Evolutionary conservation across 2,329 filamentous ascomycete species (phyloP).

Genomic region (Arachnopeziza araneosa): DNA sequence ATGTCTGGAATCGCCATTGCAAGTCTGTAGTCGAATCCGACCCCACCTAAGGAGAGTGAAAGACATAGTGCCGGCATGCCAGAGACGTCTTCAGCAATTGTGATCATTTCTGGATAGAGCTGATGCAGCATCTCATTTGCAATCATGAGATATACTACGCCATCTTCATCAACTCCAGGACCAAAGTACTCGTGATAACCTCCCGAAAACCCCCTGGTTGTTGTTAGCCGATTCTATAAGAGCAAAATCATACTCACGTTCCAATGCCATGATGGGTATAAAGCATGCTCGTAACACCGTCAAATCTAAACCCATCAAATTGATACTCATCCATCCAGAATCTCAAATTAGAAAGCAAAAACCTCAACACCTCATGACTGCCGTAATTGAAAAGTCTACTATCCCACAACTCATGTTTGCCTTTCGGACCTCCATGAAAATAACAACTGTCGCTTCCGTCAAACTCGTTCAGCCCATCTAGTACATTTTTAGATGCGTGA

Average conservation of each 20-base stretch:
- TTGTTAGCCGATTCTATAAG: conserved; percentile 10
- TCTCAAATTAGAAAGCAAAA: conserved; percentile 87
- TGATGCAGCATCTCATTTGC: conserved; percentile 93
- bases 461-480: conserved; percentile 93
- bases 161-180: conserved; percentile 81
- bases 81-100: conserved; percentile 93
- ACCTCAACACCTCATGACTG: conserved; percentile 88
- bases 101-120: conserved; percentile 84
- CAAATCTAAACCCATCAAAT: conserved; percentile 96
- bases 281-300: conserved; percentile 97
- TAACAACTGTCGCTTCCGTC: conserved; percentile 94
- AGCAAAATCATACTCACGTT: conserved; percentile 56
- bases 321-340: conserved; percentile 99
- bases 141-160: conserved; percentile 89
- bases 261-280: conserved; percentile 95
- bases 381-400: conserved; percentile 97
- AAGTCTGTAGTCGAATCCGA: conserved; percentile 95
- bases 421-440: conserved; percentile 83
- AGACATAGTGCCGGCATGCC: conserved; percentile 97
- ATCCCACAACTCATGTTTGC: conserved; percentile 90
- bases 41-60: conserved; percentile 75
- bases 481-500: conserved; percentile 94
- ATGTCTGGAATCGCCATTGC: conserved; percentile 98
- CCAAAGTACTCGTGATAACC: conserved; percentile 99
- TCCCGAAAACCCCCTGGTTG: conserved; percentile 78